These are phyloP conservation scores for Toxoplasma gondii DNA, from an alignment of 169 alveolate species.

Conservation along the genomic window DNA sequence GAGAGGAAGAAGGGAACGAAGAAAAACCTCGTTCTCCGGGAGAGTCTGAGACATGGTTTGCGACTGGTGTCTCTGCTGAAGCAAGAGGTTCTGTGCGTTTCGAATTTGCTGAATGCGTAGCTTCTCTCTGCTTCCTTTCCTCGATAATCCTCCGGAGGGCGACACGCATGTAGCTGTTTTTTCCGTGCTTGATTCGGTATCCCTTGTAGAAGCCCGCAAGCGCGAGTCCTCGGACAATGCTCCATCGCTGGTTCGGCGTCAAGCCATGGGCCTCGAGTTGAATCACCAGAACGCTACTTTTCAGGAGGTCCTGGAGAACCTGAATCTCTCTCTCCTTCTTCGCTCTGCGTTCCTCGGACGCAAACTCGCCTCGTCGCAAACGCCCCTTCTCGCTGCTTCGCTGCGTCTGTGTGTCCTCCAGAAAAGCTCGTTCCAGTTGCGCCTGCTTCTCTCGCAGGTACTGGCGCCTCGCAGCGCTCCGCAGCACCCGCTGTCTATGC, in stretches of 20 bases:
- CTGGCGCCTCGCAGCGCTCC: neutral
- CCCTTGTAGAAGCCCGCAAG: conserved; percentile 33
- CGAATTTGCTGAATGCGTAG: neutral
- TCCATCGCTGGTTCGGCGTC: conserved; percentile 19
- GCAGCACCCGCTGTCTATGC: neutral
- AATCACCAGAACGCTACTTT: conserved; percentile 22
- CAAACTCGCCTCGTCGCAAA: neutral
- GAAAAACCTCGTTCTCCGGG: neutral
- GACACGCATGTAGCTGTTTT: neutral
- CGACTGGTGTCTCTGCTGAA: neutral
- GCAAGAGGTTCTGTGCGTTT: neutral
- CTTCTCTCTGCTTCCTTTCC: neutral
- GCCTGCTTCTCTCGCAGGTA: neutral
- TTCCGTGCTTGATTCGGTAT: neutral
- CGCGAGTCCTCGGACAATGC: neutral
- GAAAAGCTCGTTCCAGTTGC: neutral
- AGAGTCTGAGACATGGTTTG: neutral
- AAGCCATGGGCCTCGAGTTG: conserved; percentile 8
- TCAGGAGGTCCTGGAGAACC: neutral
- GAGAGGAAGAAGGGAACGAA: neutral
- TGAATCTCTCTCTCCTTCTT: neutral
- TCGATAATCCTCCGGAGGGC: neutral
- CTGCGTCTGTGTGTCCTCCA: conserved; percentile 4
- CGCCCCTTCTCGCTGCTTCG: neutral
- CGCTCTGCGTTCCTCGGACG: neutral